These are phyloP conservation scores for Borealophlyctis nickersoniae DNA, from an alignment of 192 early-diverging fungal species.

Conservation along the genomic window DNA sequence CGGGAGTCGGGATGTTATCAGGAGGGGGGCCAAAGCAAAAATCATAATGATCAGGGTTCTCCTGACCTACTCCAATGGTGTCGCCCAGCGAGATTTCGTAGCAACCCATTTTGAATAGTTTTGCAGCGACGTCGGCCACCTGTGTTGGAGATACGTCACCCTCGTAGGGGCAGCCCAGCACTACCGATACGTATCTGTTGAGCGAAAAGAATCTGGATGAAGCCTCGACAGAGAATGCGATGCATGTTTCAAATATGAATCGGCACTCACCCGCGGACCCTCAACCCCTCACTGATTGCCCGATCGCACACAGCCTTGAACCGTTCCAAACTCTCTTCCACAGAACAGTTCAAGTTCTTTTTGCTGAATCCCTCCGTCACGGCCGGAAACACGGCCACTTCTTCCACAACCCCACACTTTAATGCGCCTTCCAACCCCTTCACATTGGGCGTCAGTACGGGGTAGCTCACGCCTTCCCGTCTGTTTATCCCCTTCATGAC, in stretches of 20 bases:
- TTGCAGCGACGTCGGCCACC: conserved; percentile 70
- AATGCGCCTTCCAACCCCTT: conserved; percentile 82
- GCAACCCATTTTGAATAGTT: conserved; percentile 85
- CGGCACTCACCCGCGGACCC: conserved; percentile 65
- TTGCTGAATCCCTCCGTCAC: conserved; percentile 83
- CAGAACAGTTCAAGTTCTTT: conserved; percentile 91
- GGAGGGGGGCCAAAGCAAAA: too few relatives aligned
- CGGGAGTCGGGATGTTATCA: too few relatives aligned
- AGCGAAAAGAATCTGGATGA: conserved; percentile 2
- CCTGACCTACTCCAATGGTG: conserved; percentile 90
- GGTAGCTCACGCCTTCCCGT: conserved; percentile 68
- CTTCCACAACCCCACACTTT: conserved; percentile 70
- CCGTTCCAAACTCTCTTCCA: conserved; percentile 74
- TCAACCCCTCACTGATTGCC: conserved; percentile 61
- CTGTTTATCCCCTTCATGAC: conserved; percentile 70
- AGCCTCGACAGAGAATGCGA: not conserved
- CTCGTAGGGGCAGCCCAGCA: conserved; percentile 93
- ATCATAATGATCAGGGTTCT: too few relatives aligned
- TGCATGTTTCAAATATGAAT: not conserved
- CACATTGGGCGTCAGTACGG: conserved; percentile 87
- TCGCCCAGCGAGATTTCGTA: conserved; percentile 96
- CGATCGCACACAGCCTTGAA: conserved; percentile 64
- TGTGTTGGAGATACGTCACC: conserved; percentile 66
- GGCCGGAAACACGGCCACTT: conserved; percentile 90
- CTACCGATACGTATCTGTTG: conserved; percentile 81